phyloP scores from a whole-genome alignment of 208 protist species.

The Trichomonas vaginalis region DNA sequence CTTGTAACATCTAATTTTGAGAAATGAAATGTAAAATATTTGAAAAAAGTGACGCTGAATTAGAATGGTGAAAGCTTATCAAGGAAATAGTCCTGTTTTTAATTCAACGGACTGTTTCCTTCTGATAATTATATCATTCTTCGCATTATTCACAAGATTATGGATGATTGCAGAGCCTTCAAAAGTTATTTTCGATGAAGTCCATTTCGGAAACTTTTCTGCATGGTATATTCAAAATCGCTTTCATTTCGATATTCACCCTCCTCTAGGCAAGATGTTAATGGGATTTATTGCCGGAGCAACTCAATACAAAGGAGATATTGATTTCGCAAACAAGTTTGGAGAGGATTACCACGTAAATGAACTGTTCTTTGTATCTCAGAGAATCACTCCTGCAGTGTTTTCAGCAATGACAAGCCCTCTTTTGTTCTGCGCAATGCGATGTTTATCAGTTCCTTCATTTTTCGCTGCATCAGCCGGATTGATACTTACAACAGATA shows the following conservation, averaged over 20 bases:
- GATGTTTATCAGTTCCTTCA: not conserved
- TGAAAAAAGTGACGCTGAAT: not conserved
- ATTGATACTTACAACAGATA: not conserved
- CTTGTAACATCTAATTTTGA: too few relatives aligned
- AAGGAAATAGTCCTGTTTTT: not conserved
- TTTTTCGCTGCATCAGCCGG: not conserved
- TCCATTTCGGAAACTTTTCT: slow-evolving; percentile 7
- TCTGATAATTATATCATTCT: not conserved
- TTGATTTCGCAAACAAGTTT: not conserved
- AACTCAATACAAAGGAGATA: slow-evolving; percentile 11
- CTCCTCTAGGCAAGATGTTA: not conserved
- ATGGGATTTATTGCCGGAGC: not conserved
- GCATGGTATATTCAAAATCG: not conserved
- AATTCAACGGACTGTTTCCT: not conserved
- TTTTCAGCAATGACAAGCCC: not conserved
- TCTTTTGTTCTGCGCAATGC: not conserved
- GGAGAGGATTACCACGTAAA: not conserved
- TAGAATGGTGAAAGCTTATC: not conserved
- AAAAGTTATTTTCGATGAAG: not conserved
- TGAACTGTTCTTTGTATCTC: not conserved
- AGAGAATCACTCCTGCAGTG: not conserved
- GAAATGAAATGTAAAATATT: not conserved
- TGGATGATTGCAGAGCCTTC: not conserved
- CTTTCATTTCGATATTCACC: not conserved
- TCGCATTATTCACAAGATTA: not conserved